phyloP scores from a whole-genome alignment of 805 yeast species.

The Lachancea quebecensis region DNA sequence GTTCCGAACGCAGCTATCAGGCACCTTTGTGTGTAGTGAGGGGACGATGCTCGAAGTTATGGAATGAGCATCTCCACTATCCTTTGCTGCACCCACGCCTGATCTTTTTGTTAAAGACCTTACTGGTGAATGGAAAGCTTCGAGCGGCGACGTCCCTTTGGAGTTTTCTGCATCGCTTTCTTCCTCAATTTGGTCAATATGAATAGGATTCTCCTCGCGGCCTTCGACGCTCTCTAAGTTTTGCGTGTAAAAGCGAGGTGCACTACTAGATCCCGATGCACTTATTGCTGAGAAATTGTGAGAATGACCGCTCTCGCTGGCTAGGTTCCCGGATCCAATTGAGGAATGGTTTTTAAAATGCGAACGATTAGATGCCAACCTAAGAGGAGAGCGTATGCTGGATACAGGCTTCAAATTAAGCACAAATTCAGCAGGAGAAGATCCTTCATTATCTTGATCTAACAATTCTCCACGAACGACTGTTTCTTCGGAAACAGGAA shows the following conservation, averaged over 20 bases:
- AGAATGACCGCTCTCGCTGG: conserved; percentile 15
- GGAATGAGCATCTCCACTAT: conserved; percentile 10
- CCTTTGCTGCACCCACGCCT: not conserved
- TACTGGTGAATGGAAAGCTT: not conserved
- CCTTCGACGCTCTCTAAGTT: not conserved
- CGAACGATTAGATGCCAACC: conserved; percentile 12
- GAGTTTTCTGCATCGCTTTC: not conserved
- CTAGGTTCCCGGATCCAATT: conserved; percentile 17
- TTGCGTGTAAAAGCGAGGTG: not conserved
- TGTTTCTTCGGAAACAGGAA: conserved; percentile 6
- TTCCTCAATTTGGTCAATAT: not conserved
- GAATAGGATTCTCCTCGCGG: not conserved
- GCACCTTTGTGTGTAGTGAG: conserved; percentile 17
- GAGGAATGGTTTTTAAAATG: conserved; percentile 14
- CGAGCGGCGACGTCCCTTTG: not conserved
- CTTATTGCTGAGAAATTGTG: conserved; percentile 7
- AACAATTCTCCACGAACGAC: not conserved
- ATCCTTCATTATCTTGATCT: not conserved
- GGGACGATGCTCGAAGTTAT: conserved; percentile 25
- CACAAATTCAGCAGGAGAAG: not conserved
- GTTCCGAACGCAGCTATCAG: not conserved
- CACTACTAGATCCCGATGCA: conserved; percentile 5
- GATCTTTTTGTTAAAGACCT: not conserved
- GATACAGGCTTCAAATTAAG: not conserved
- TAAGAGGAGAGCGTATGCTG: conserved; percentile 9